Evolutionary conservation across 106 monocot species (phyloP).

Genomic region (Platanthera guangdongensis): DNA sequence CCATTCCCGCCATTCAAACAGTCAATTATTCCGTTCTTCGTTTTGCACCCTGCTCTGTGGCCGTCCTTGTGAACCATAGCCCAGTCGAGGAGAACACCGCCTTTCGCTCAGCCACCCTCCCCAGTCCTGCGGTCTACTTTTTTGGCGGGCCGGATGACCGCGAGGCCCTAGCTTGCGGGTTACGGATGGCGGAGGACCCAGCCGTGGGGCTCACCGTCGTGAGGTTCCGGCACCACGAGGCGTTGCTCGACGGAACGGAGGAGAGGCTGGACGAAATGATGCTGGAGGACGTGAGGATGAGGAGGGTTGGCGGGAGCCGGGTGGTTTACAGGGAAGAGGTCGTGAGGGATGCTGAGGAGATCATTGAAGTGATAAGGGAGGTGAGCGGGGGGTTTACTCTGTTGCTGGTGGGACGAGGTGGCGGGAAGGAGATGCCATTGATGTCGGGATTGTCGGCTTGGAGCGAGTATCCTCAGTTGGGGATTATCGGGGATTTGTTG

Average conservation of each 20-base stretch:
- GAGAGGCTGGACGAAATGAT: conserved; percentile 35
- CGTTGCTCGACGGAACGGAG: conserved; percentile 4
- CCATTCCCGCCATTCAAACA: conserved; percentile 19
- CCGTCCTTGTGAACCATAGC: conserved; percentile 48
- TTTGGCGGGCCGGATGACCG: conserved; percentile 70
- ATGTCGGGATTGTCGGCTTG: conserved; percentile 46
- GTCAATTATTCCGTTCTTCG: conserved; percentile 45
- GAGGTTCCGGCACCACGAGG: conserved; percentile 17
- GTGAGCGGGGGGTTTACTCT: conserved; percentile 36
- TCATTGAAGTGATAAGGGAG: conserved; percentile 30
- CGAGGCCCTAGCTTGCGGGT: conserved; percentile 34
- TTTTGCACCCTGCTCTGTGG: conserved; percentile 52
- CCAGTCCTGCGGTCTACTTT: conserved; percentile 33
- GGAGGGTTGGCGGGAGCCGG: conserved; percentile 8
- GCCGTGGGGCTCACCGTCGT: conserved; percentile 22
- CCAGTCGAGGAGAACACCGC: conserved; percentile 8
- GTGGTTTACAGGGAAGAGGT: conserved; percentile 40
- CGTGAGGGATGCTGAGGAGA: conserved; percentile 50
- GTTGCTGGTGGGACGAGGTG: conserved; percentile 50
- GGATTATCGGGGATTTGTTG: conserved; percentile 51
- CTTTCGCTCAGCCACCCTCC: neutral
- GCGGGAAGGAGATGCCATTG: conserved; percentile 19
- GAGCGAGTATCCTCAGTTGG: conserved; percentile 33
- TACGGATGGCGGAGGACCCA: conserved; percentile 35
- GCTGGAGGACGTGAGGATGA: conserved; percentile 44